Conservation (phyloP, 495 filamentous ascomycete genomes). For the Cercophora newfieldiana region DNA sequence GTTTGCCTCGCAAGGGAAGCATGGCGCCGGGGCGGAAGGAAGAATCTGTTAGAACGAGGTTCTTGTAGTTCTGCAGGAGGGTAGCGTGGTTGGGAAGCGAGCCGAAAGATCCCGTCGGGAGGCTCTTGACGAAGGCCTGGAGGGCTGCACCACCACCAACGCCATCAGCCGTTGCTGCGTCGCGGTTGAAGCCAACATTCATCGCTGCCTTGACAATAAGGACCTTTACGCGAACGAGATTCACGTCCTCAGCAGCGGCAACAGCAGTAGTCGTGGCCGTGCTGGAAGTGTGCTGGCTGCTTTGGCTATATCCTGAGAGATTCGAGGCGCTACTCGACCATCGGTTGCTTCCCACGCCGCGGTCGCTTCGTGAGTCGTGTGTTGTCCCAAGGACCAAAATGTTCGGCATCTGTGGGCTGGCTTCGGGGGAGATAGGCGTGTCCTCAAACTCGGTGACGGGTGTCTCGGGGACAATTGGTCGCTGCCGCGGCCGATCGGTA, state of each 20-base stretch:
- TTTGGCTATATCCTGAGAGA: constrained; percentile 70
- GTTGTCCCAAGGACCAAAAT: constrained; percentile 80
- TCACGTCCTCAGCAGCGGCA: constrained; percentile 60
- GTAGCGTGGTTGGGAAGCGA: constrained; percentile 65
- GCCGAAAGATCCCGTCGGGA: constrained; percentile 77
- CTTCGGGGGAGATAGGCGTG: constrained; percentile 74
- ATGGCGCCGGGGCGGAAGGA: constrained; percentile 58
- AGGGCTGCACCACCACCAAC: constrained; percentile 48
- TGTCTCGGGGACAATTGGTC: constrained; percentile 66
- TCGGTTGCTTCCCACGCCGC: constrained; percentile 40
- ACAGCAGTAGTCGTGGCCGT: constrained; percentile 68
- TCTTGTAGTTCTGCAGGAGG: constrained; percentile 75
- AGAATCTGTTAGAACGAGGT: constrained; percentile 67
- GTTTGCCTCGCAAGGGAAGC: constrained; percentile 54
- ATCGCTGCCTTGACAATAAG: constrained; percentile 80
- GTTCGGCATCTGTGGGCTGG: constrained; percentile 71
- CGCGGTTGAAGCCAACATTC: constrained; percentile 68
- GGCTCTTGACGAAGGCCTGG: constrained; percentile 69
- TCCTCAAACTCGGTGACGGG: constrained; percentile 94
- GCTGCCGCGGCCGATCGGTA: constrained; percentile 32
- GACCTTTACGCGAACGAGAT: constrained; percentile 70
- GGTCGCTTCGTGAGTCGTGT: constrained; percentile 37
- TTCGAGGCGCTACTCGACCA: constrained; percentile 79
- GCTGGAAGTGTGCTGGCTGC: constrained; percentile 69
- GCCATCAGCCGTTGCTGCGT: constrained; percentile 38